Percentiles rank a stretch among this genome's conserved stretches.
Evolutionary conservation across 129 eudicot genomes (phyloP).

Genomic region (Chrysanthemum lavandulifolium): DNA sequence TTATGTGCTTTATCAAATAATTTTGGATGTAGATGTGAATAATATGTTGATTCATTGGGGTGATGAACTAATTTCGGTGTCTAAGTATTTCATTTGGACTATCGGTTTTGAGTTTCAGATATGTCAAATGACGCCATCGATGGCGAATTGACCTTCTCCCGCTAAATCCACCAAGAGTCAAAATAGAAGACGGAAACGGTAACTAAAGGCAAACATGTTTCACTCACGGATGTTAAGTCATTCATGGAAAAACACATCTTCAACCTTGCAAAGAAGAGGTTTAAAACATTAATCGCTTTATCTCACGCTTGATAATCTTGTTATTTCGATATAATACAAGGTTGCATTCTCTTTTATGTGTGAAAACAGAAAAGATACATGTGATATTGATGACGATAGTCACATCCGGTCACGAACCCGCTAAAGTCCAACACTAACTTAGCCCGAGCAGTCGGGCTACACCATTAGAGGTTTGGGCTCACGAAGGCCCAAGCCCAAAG

Average conservation of each 20-base stretch:
- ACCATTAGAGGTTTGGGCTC: too few relatives aligned
- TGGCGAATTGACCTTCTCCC: constrained; percentile 20
- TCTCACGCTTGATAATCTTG: constrained; percentile 13
- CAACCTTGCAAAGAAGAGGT: constrained; percentile 41
- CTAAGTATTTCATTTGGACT: too few relatives aligned
- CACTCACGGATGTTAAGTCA: constrained; percentile 30
- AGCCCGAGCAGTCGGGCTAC: too few relatives aligned
- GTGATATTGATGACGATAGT: constrained; percentile 24
- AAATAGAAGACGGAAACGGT: constrained; percentile 15
- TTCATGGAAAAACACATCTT: constrained; percentile 19
- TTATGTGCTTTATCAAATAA: constrained; percentile 21
- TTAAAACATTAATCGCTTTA: neutral
- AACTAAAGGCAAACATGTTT: constrained; percentile 12
- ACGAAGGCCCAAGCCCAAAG: too few relatives aligned
- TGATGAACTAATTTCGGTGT: neutral
- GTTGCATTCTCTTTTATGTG: constrained; percentile 1
- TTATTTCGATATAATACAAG: constrained; percentile 4
- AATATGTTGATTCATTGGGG: constrained; percentile 3
- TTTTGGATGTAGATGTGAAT: constrained; percentile 19
- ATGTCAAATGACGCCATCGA: constrained; percentile 22
- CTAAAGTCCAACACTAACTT: too few relatives aligned
- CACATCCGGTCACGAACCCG: too few relatives aligned
- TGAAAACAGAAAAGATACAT: constrained; percentile 30
- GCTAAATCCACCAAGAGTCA: constrained; percentile 30
- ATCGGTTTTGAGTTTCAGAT: constrained; percentile 22